These are phyloP conservation scores for Verticillium klebahnii DNA, from an alignment of 2,329 filamentous ascomycete genomes.

Conservation along the genomic window DNA sequence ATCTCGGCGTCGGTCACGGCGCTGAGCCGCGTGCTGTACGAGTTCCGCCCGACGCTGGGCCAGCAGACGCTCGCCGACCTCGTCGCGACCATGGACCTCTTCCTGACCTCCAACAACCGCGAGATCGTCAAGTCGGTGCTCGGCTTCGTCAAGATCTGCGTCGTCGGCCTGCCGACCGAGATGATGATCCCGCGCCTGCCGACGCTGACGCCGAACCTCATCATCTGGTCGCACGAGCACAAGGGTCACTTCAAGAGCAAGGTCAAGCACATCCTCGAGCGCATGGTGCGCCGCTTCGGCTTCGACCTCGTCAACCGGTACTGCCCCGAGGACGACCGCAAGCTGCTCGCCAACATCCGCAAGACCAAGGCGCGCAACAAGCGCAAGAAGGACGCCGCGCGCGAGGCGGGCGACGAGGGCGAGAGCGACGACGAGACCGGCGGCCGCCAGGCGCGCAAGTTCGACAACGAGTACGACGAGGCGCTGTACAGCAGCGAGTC, in stretches of 20 bases:
- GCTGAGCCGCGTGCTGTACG: slow-evolving; percentile 86
- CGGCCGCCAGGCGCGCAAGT: slow-evolving; percentile 52
- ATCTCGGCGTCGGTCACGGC: slow-evolving; percentile 96
- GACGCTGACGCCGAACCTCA: slow-evolving; percentile 79
- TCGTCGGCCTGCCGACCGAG: slow-evolving; percentile 76
- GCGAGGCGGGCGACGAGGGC: slow-evolving; percentile 53
- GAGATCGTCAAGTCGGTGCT: slow-evolving; percentile 94
- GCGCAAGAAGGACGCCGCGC: slow-evolving; percentile 73
- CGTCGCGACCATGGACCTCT: slow-evolving; percentile 92
- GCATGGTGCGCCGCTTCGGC: slow-evolving; percentile 88
- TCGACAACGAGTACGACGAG: slow-evolving; percentile 92
- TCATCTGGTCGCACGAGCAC: slow-evolving; percentile 97
- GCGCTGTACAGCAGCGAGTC: slow-evolving; percentile 84
- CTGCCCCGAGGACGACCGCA: slow-evolving; percentile 81
- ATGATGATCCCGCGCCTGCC: slow-evolving; percentile 74
- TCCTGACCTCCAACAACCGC: slow-evolving; percentile 92
- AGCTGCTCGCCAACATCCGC: slow-evolving; percentile 88
- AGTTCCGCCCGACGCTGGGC: slow-evolving; percentile 72
- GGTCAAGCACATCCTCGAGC: slow-evolving; percentile 96
- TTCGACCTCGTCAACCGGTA: slow-evolving; percentile 73
- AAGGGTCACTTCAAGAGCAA: slow-evolving; percentile 96
- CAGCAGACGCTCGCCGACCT: slow-evolving; percentile 72
- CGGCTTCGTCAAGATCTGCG: slow-evolving; percentile 93
- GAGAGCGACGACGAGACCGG: slow-evolving; percentile 47
- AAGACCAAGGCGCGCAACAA: slow-evolving; percentile 91